Percentiles rank a stretch among this genome's conserved stretches.
Conservation (phyloP, 192 early-diverging fungal genomes). For the Chytriomyces hyalinus region DNA sequence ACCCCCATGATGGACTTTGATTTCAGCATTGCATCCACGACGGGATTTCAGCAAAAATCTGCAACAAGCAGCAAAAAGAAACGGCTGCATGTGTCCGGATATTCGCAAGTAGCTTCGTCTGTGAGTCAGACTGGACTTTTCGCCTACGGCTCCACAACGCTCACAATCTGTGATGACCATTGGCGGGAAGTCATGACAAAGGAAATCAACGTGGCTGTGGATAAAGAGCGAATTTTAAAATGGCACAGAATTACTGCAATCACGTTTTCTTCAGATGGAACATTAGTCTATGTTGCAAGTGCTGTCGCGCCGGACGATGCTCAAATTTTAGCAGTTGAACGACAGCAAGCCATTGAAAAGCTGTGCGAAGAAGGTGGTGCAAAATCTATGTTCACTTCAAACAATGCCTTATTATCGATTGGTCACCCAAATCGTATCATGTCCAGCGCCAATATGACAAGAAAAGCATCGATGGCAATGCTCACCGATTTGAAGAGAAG, state of each 20-base stretch:
- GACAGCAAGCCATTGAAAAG: constrained; percentile 14
- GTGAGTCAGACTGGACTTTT: constrained; percentile 30
- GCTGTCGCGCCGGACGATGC: constrained; percentile 34
- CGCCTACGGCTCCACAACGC: constrained; percentile 25
- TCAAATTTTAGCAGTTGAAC: constrained; percentile 33
- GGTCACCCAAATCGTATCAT: neutral
- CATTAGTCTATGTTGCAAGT: constrained; percentile 24
- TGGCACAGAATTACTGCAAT: constrained; percentile 37
- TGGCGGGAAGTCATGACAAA: constrained; percentile 29
- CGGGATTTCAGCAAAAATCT: constrained; percentile 3
- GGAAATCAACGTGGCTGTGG: constrained; percentile 22
- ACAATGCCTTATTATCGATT: neutral
- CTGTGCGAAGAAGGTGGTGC: neutral
- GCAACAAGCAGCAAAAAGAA: neutral
- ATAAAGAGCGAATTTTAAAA: constrained; percentile 26
- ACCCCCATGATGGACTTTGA: constrained; percentile 18
- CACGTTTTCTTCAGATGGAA: constrained; percentile 24
- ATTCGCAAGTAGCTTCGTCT: constrained; percentile 9
- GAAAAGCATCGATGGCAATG: neutral
- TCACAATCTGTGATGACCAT: constrained; percentile 24
- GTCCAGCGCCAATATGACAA: neutral
- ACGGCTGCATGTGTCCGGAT: constrained; percentile 16
- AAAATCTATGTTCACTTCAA: neutral
- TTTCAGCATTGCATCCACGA: neutral
- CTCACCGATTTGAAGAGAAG: neutral